Conservation (phyloP, 345 rosid species). For the Syzygium oleosum region DNA sequence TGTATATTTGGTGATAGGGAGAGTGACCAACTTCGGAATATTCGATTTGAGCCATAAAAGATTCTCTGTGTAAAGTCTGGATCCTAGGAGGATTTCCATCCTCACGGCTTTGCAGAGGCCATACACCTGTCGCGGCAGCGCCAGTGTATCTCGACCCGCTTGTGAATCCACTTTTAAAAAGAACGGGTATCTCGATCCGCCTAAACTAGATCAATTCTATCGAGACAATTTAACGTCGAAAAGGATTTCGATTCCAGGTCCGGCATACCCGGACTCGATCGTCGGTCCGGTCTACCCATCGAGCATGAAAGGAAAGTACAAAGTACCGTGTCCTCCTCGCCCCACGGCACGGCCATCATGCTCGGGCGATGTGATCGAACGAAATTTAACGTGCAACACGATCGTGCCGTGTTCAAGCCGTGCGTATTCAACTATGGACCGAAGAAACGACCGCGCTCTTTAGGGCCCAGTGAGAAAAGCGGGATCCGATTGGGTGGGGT, state of each 20-base stretch:
- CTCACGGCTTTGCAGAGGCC: fast-evolving
- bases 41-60: fast-evolving
- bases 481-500: not conserved
- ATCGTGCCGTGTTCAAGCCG: not conserved
- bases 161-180: not conserved
- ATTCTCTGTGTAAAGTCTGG: not conserved
- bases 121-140: fast-evolving
- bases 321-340: not conserved
- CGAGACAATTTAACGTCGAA: not conserved
- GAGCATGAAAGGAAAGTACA: not conserved
- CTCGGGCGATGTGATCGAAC: not conserved
- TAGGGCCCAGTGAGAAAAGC: not conserved
- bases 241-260: not conserved
- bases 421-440: not conserved
- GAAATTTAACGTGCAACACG: not conserved
- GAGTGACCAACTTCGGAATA: not conserved
- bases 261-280: not conserved
- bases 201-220: not conserved
- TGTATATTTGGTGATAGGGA: too few species aligned
- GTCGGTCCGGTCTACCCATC: not conserved
- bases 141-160: too few species aligned
- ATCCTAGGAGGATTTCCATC: not conserved
- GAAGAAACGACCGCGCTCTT: not conserved
- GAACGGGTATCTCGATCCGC: fast-evolving
- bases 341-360: too few species aligned